phyloP scores from a whole-genome alignment of 108 stramenopile genomes.

The Skeletonema menzelii region DNA sequence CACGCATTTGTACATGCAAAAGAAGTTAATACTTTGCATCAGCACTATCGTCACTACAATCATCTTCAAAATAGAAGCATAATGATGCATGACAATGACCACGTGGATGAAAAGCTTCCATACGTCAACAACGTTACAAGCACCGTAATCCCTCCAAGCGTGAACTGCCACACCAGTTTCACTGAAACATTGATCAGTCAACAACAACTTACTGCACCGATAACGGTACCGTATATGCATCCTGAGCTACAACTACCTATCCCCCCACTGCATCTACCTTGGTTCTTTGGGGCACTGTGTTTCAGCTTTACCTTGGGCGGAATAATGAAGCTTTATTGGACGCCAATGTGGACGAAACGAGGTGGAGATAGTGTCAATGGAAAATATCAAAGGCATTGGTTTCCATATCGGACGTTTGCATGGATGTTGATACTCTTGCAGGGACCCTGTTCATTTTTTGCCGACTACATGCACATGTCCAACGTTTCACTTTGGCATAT shows the following conservation, averaged over 20 bases:
- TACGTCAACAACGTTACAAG: neutral
- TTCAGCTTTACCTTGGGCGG: constrained; percentile 48
- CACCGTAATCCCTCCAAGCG: neutral
- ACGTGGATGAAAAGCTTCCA: neutral
- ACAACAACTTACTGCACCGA: constrained; percentile 2
- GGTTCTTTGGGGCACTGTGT: constrained; percentile 48
- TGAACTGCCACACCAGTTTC: neutral
- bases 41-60: constrained; percentile 15
- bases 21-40: constrained; percentile 10
- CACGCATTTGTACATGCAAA: constrained; percentile 26
- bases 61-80: constrained; percentile 1
- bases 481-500: constrained; percentile 32
- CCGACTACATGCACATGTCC: constrained; percentile 50
- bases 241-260: constrained; percentile 38
- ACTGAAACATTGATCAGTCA: neutral
- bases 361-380: constrained; percentile 13
- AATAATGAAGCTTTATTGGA: constrained; percentile 22
- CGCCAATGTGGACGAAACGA: constrained; percentile 22
- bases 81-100: neutral
- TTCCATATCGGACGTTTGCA: constrained; percentile 41
- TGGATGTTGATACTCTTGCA: constrained; percentile 44
- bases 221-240: constrained; percentile 44
- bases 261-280: constrained; percentile 45
- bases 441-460: constrained; percentile 50
- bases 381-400: constrained; percentile 34